Evolutionary conservation across 495 filamentous ascomycete species (phyloP).

Genomic region (Penicillium bialowiezense): DNA sequence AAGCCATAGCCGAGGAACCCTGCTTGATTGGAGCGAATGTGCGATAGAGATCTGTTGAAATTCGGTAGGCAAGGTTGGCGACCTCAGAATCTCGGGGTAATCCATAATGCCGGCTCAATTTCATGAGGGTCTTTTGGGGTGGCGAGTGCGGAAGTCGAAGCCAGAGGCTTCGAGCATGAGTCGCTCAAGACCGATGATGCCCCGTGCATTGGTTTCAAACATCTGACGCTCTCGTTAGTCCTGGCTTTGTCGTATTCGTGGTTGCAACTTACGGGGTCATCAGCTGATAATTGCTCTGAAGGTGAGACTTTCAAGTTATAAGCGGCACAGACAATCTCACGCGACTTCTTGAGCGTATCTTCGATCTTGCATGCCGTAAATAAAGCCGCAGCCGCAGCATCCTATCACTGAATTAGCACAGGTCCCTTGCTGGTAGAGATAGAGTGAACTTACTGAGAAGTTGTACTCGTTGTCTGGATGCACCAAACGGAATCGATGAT

Average conservation of each 20-base stretch:
- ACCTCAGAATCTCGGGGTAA: slow-evolving; percentile 52
- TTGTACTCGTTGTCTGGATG: slow-evolving; percentile 72
- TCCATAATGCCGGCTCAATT: slow-evolving; percentile 58
- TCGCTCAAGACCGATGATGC: slow-evolving; percentile 83
- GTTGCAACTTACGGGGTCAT: slow-evolving; percentile 63
- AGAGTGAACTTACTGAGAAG: slow-evolving; percentile 37
- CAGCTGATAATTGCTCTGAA: slow-evolving; percentile 72
- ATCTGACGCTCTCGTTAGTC: slow-evolving; percentile 43
- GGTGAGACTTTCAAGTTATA: slow-evolving; percentile 76
- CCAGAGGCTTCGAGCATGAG: slow-evolving; percentile 90
- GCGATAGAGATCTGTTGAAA: slow-evolving; percentile 84
- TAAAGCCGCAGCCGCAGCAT: slow-evolving; percentile 82
- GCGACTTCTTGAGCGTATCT: slow-evolving; percentile 94
- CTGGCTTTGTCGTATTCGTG: neutral
- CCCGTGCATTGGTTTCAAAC: slow-evolving; percentile 72
- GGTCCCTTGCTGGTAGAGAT: neutral
- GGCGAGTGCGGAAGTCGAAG: slow-evolving; percentile 91
- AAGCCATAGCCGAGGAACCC: slow-evolving; percentile 70
- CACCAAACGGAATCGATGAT: slow-evolving; percentile 81
- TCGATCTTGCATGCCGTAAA: slow-evolving; percentile 96
- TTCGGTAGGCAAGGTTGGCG: slow-evolving; percentile 66
- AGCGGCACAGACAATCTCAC: slow-evolving; percentile 84
- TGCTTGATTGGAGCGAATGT: slow-evolving; percentile 92
- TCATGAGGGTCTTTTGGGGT: slow-evolving; percentile 82
- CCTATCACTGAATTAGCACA: slow-evolving; percentile 41